phyloP scores from a whole-genome alignment of 2,329 filamentous ascomycete genomes.

The Fusarium fracticaudum region DNA sequence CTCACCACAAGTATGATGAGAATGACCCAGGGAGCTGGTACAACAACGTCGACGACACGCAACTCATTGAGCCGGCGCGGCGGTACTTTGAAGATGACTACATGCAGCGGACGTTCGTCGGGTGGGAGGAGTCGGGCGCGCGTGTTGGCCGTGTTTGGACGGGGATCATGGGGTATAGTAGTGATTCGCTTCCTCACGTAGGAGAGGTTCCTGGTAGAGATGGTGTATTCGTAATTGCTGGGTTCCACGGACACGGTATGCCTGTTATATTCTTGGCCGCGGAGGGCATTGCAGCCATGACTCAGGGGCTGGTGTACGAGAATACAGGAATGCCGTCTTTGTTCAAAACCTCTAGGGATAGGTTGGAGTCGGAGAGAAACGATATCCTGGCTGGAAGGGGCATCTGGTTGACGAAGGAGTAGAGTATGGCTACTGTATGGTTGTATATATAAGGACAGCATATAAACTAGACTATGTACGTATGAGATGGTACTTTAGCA shows the following conservation, averaged over 20 bases:
- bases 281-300: neutral
- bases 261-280: neutral
- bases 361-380: neutral
- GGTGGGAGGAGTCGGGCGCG: neutral
- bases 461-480: neutral
- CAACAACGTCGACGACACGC: neutral
- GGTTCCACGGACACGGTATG: neutral
- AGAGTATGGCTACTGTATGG: neutral
- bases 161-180: neutral
- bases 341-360: neutral
- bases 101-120: neutral
- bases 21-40: neutral
- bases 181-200: neutral
- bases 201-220: neutral
- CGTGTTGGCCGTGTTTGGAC: neutral
- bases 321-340: neutral
- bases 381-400: neutral
- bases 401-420: neutral
- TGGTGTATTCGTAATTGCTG: neutral
- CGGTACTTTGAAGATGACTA: neutral
- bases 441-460: neutral
- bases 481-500: neutral
- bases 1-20: neutral
- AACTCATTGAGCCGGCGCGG: neutral
- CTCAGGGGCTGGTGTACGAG: neutral